These are phyloP conservation scores for Pleurostoma richardsiae DNA, from an alignment of 2,329 filamentous ascomycete genomes.

Conservation along the genomic window DNA sequence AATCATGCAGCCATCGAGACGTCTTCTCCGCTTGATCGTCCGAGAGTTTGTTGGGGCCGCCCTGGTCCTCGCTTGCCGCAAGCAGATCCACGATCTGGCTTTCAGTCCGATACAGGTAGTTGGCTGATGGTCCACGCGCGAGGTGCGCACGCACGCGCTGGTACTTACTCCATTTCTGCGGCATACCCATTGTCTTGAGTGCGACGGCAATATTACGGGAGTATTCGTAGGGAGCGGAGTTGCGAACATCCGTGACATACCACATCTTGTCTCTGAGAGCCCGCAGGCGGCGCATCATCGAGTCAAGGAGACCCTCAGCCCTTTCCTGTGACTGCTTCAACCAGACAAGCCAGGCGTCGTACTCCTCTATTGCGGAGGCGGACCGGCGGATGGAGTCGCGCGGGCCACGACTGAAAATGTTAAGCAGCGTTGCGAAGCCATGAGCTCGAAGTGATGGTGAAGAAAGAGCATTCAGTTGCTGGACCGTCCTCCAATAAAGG, in stretches of 20 bases:
- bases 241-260: constrained; percentile 92
- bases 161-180: constrained; percentile 49
- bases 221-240: constrained; percentile 83
- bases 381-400: constrained; percentile 65
- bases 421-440: constrained; percentile 65
- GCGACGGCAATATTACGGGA: constrained; percentile 81
- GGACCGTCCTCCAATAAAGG: constrained; percentile 77
- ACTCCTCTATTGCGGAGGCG: constrained; percentile 69
- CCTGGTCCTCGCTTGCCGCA: constrained; percentile 75
- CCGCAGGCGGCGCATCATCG: constrained; percentile 68
- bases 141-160: constrained; percentile 43
- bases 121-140: constrained; percentile 42
- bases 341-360: constrained; percentile 78
- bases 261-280: constrained; percentile 94
- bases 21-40: constrained; percentile 91
- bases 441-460: constrained; percentile 59
- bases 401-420: constrained; percentile 69
- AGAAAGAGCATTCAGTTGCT: constrained; percentile 61
- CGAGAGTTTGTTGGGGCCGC: constrained; percentile 91
- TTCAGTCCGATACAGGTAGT: constrained; percentile 74
- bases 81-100: constrained; percentile 83
- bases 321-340: constrained; percentile 77
- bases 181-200: constrained; percentile 81
- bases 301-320: constrained; percentile 67
- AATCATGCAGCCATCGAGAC: constrained; percentile 73